Base-by-base conservation (phyloP, 306 rosid species). In the Ziziphus jujuba region DNA sequence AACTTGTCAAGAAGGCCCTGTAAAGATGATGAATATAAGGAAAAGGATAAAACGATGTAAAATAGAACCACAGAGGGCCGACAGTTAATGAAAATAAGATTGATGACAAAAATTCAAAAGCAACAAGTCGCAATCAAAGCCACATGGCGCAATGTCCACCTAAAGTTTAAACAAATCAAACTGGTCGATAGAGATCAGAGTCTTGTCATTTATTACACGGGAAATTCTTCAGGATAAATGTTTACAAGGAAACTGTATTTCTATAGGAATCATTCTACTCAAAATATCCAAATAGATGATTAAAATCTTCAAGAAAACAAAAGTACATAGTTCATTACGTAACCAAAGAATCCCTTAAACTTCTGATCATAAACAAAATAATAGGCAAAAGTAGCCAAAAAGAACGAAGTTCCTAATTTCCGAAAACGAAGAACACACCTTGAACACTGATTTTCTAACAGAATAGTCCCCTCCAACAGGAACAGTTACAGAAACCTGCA, bases 391-490 rank as follows among this genome's bases (percentile, higher is more conserved):
- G 23, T 12, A 55, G 51, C 4, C 44, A 51, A 48, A 19, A 40
- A 58, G 23, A 13, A 54, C 25, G 8, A 11, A 21, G 17, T 28
- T 28, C 43, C 28, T 34, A 38, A 34, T 49, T 2, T 8, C 6
- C 12, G 44, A 45, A 66, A 49, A 35, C 43, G 53, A 71, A 22
- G 0, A 2, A 7, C 43, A 36, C 23, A 85, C 89, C 89, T 85
- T 79, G 63, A 79, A 76, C 59, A 61, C 70, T 33, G 87, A 79
- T 85, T 87, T 76, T 75, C 78, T 82, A 12, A 77, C 36, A 67
- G 84, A 82, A 25, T 51, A 59, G 77, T 85, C 84, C 23, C 72
- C 73, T 61, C 82, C 87, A 64, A 65, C 67, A 38, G 87, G 83
- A 82, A 79, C 77, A 71, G 52, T 63, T 21, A 82, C 67, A 38